Percentiles rank a stretch among this genome's conserved stretches.
Conservation (phyloP, 192 early-diverging fungal genomes). For the Piromyces finnis region DNA sequence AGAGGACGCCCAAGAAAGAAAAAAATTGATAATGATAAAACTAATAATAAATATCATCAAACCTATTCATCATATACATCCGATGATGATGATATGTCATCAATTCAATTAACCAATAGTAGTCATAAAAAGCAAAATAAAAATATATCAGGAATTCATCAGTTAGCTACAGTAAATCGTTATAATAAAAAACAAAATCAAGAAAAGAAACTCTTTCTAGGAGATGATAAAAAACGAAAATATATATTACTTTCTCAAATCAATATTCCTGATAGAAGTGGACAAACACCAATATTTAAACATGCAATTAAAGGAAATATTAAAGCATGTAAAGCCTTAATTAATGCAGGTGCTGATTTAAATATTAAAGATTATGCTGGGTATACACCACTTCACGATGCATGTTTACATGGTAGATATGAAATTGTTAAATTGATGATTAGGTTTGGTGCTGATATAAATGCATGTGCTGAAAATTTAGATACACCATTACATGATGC, state of each 20-base stretch:
- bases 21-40: neutral
- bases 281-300: slow-evolving; percentile 23
- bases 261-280: slow-evolving; percentile 2
- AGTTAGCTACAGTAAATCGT: neutral
- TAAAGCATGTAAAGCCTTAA: slow-evolving; percentile 10
- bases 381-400: slow-evolving; percentile 34
- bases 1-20: neutral
- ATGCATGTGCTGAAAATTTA: slow-evolving; percentile 18
- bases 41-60: neutral
- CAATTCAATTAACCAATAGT: neutral
- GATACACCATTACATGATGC: slow-evolving; percentile 46
- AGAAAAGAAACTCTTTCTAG: neutral
- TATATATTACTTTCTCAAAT: neutral
- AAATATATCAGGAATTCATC: neutral
- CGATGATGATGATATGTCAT: neutral
- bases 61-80: neutral
- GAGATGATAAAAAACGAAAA: neutral
- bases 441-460: slow-evolving; percentile 25
- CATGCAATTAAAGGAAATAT: slow-evolving; percentile 16
- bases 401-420: slow-evolving; percentile 20
- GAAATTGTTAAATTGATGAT: slow-evolving; percentile 19
- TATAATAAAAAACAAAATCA: neutral
- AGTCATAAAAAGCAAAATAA: neutral
- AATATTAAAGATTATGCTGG: slow-evolving; percentile 30
- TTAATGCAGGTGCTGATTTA: slow-evolving; percentile 27